Base-by-base conservation (phyloP, 75 land plant species). In the Pinus albicaulis region DNA sequence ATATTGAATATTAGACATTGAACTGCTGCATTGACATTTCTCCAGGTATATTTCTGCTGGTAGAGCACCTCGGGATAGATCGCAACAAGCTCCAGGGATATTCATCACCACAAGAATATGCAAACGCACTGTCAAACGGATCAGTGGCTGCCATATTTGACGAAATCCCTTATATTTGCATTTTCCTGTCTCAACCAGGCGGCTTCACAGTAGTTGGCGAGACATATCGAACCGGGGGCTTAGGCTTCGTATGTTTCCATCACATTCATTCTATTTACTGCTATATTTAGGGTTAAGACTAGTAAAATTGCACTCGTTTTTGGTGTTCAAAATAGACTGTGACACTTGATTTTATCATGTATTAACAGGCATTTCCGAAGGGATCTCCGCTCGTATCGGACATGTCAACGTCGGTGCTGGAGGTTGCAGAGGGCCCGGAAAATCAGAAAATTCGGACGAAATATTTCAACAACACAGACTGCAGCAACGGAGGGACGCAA, bases 191-290 rank as follows among this genome's bases (percentile, higher is more conserved):
- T 7, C 31, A 59, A 14, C 34, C 76, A 20, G 79, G 84, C 65
- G 85, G 76, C 19, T 91, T 80, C 74, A 80, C 85, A 25, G 82
- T 74, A 3, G 82, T 85, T 48, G 93, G 89, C 8, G 85, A 79
- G 13, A 74, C 71, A 22, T 82, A 72, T 74, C 82, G 84, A 24
- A 77, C 86, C 22, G 88, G 89, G 10, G 93, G 93, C 7, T 81
- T 86, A 74, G 89, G 93, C 23, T 91, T 89, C 77, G 92, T 90
- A 89, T 80, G 77, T 85, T 12, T 56, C 10, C 52, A 44, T 7
- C 1, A 44, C 2, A 44, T 7, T 7, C 52, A 44, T 44, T 44
- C 7, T 44, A 7, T 44, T 44, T 7, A 44, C 7, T 44, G 52
- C 7, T 7, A 44, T 7, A n/a, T n/a, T n/a, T 44, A 44, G 52